Evolutionary conservation across 192 early-diverging fungal species (phyloP).

Genomic region (Powellomyces hirtus): DNA sequence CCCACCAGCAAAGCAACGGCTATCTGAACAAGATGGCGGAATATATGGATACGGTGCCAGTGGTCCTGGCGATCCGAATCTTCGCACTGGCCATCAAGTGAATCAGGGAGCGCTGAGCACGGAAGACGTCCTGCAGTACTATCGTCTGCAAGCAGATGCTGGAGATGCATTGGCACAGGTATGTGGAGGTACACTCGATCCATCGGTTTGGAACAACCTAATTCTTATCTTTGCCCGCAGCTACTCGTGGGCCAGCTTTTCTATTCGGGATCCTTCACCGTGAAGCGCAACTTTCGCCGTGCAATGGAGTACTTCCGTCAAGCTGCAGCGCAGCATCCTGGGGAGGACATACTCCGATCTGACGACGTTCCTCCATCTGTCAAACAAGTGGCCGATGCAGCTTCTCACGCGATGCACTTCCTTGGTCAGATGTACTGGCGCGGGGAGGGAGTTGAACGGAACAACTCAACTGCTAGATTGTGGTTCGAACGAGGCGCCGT

Average conservation of each 20-base stretch:
- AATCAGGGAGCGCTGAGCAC: slow-evolving; percentile 23
- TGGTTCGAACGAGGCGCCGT: slow-evolving; percentile 78
- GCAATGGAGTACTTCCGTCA: slow-evolving; percentile 60
- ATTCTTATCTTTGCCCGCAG: slow-evolving; percentile 11
- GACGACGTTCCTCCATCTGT: slow-evolving; percentile 13
- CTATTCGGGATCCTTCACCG: slow-evolving; percentile 69
- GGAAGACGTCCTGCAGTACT: slow-evolving; percentile 78
- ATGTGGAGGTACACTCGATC: background rate
- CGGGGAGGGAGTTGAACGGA: slow-evolving; percentile 73
- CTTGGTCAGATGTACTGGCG: slow-evolving; percentile 88
- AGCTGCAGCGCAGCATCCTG: slow-evolving; percentile 52
- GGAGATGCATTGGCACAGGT: slow-evolving; percentile 62
- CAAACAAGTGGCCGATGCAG: slow-evolving; percentile 38
- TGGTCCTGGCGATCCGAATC: slow-evolving; percentile 48
- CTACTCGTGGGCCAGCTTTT: slow-evolving; percentile 74
- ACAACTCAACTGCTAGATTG: slow-evolving; percentile 61
- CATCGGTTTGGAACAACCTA: background rate
- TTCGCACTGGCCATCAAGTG: slow-evolving; percentile 22
- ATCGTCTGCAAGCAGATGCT: slow-evolving; percentile 64
- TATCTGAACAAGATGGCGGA: slow-evolving; percentile 79
- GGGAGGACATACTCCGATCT: background rate
- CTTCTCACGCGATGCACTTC: slow-evolving; percentile 74
- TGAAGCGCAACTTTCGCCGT: slow-evolving; percentile 54
- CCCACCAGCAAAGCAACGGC: slow-evolving; percentile 62
- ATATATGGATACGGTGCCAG: slow-evolving; percentile 82